Percentiles rank a stretch among this genome's conserved stretches.
Evolutionary conservation across 2,329 filamentous ascomycete species (phyloP).

Genomic region (Claviceps capensis): DNA sequence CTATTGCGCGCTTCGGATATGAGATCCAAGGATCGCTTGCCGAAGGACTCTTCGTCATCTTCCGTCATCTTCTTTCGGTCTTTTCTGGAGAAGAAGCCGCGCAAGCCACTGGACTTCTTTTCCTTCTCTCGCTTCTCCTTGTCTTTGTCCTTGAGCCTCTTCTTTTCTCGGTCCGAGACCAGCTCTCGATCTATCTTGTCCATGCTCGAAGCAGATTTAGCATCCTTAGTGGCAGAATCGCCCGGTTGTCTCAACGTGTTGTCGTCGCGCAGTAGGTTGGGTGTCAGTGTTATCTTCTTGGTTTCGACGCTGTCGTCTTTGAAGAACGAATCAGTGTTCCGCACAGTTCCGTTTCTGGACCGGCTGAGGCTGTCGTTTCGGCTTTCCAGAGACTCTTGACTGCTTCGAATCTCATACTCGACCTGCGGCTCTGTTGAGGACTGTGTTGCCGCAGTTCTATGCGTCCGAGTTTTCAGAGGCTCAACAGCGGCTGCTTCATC

Average conservation of each 20-base stretch:
- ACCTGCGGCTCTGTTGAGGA: conserved; percentile 17
- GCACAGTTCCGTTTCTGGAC: conserved; percentile 72
- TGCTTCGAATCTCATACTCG: conserved; percentile 31
- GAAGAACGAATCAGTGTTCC: conserved; percentile 94
- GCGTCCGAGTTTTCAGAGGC: conserved; percentile 35
- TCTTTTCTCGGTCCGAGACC: conserved; percentile 57
- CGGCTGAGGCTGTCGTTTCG: conserved; percentile 40
- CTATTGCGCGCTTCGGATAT: conserved; percentile 29
- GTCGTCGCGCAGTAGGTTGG: conserved; percentile 81
- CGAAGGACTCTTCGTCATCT: conserved; percentile 45
- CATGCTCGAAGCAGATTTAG: conserved; percentile 50
- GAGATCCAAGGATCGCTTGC: conserved; percentile 49
- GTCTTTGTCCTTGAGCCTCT: conserved; percentile 61
- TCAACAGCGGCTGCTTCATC: conserved; percentile 43
- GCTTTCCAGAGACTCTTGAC: conserved; percentile 53
- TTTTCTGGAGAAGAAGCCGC: conserved; percentile 49
- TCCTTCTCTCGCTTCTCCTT: conserved; percentile 64
- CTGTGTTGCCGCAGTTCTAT: conserved; percentile 19
- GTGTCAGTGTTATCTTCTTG: conserved; percentile 92
- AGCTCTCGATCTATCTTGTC: conserved; percentile 49
- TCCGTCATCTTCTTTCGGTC: conserved; percentile 44
- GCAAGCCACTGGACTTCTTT: conserved; percentile 42
- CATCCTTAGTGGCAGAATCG: conserved; percentile 30
- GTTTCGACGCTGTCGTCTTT: conserved; percentile 92
- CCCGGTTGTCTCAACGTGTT: conserved; percentile 39